Base-by-base conservation (phyloP, 345 rosid species). In the Punica granatum region DNA sequence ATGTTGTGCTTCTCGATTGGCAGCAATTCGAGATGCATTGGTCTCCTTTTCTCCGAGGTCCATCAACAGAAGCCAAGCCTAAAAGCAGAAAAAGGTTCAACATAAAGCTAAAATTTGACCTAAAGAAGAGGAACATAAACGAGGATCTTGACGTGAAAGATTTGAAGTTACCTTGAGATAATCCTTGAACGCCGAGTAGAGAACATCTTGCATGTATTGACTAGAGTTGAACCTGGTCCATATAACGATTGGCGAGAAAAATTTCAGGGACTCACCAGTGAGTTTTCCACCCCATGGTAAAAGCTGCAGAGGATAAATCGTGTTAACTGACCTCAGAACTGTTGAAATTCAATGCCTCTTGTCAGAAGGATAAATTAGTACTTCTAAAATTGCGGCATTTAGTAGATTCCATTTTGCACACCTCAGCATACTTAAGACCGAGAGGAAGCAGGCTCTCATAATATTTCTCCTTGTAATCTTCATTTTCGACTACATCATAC, bases 211-310 rank as follows among this genome's bases (percentile, higher is more conserved):
- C 35, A 67, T 81, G 66, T 71, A 61, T 67, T 77, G 77, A 76
- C 79, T 79, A 26, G 88, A 77, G 51, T 70, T 32, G 71, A 85
- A 88, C 81, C 82, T 85, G 65, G 87, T 75, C 89, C 94, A 88
- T 70, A 88, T 76, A 67, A 86, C 94, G 54, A 84, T 77, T 16
- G 94, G 94, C 0, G 94, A 88, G 84, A 89, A 86, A 80, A 81
- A 86, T 32, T 81, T 82, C 53, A 90, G 72, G 30, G 97, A 93
- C 74, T 93, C 98, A 48, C 89, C 83, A 0, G 98, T 90, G 69
- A 93, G 82, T 78, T 89, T 88, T 37, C 98, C 98, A 72, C 98
- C 98, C 98, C 98, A 93, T 19, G 94, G 94, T 64, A 93, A 87
- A 76, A 83, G 82, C 98, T 93, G 87, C 88, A 87, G 33, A 75